Evolutionary conservation across 176 grass and related monocot genomes (phyloP).

Genomic region (Bonia amplexicaulis): DNA sequence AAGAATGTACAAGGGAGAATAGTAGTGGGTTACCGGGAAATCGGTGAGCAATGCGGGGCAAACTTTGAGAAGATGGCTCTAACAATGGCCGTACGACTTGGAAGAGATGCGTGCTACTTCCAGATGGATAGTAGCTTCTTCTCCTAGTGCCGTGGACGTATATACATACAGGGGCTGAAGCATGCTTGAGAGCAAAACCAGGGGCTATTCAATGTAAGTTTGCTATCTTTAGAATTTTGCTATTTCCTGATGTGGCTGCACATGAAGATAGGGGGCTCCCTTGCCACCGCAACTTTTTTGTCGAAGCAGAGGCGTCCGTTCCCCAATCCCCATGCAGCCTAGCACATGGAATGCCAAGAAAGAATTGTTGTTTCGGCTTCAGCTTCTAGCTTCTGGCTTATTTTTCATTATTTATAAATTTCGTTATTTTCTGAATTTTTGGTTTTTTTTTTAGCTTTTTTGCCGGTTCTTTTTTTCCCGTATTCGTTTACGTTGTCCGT

Average conservation of each 20-base stretch:
- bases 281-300: neutral
- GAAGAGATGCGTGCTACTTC: neutral
- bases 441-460: too few relatives aligned
- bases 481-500: too few relatives aligned
- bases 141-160: neutral
- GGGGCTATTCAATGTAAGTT: neutral
- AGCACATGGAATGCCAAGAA: too few relatives aligned
- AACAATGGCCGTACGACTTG: neutral
- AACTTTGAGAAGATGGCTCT: neutral
- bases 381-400: too few relatives aligned
- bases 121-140: neutral
- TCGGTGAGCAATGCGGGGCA: neutral
- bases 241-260: conserved; percentile 8
- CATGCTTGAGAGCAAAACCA: neutral
- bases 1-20: neutral
- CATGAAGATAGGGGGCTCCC: conserved; percentile 4
- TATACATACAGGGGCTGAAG: neutral
- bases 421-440: too few relatives aligned
- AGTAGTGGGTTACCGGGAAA: neutral
- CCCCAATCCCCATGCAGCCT: neutral
- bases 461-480: too few relatives aligned
- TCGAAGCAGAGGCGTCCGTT: neutral
- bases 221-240: conserved; percentile 18
- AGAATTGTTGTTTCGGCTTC: too few relatives aligned
- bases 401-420: too few relatives aligned